These are phyloP conservation scores for Jatropha multifida DNA, from an alignment of 441 rosid species.

Conservation along the genomic window DNA sequence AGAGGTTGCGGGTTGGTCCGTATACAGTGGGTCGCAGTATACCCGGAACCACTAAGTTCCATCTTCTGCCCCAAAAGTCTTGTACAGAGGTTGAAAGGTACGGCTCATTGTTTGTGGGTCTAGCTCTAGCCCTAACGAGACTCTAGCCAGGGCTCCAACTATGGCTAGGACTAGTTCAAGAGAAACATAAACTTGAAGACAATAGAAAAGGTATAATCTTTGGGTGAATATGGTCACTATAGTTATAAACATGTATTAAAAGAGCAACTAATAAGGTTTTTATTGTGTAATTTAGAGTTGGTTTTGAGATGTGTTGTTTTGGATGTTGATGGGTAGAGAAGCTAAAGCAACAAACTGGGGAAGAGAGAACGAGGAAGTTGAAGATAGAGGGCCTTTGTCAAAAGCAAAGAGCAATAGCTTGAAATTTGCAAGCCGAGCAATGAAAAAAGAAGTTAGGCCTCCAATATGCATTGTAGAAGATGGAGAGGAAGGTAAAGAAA, in stretches of 20 bases:
- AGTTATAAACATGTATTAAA: slow-evolving; percentile 7
- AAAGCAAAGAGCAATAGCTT: slow-evolving; percentile 71
- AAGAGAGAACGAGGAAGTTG: slow-evolving; percentile 33
- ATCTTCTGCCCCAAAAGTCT: slow-evolving; percentile 82
- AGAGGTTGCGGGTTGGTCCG: slow-evolving; percentile 38
- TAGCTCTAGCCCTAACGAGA: slow-evolving; percentile 39
- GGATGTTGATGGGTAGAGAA: slow-evolving; percentile 53
- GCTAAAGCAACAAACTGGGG: slow-evolving; percentile 48
- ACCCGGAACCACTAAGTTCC: slow-evolving; percentile 67
- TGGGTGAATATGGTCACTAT: slow-evolving; percentile 28
- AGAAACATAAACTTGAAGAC: slow-evolving; percentile 39
- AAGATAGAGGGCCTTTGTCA: slow-evolving; percentile 47
- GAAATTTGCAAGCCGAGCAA: slow-evolving; percentile 68
- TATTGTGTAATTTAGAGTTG: slow-evolving; percentile 23
- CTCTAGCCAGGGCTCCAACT: slow-evolving; percentile 29
- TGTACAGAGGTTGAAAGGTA: slow-evolving; percentile 72
- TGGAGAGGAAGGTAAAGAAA: slow-evolving; percentile 53
- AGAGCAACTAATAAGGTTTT: slow-evolving; percentile 24
- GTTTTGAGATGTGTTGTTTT: slow-evolving; percentile 23
- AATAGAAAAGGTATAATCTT: slow-evolving; percentile 24
- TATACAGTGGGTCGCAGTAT: slow-evolving; percentile 59
- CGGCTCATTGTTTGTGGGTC: slow-evolving; percentile 66
- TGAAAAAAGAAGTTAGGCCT: slow-evolving; percentile 40
- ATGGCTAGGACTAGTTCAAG: slow-evolving; percentile 22
- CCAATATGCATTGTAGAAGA: slow-evolving; percentile 36